Base-by-base conservation (phyloP, 2,329 filamentous ascomycete species). In the Penicillium sp. region DNA sequence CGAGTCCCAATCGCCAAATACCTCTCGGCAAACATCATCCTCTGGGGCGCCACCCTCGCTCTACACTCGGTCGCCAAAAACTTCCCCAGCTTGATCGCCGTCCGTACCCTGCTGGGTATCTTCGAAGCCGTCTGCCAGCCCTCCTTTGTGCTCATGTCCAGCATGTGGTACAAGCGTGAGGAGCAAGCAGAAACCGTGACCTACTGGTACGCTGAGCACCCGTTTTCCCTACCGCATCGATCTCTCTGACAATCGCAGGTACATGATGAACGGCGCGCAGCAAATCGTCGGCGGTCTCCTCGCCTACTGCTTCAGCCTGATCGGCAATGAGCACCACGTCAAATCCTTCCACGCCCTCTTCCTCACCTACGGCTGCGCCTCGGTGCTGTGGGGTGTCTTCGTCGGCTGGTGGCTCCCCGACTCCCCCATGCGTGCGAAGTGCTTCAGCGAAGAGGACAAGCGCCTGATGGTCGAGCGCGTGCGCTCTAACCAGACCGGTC, bases 201-300 rank as follows among this genome's bases (percentile, higher is more conserved):
- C 0, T 90, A 87, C 74, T 91, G 89, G 89, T 86, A 81, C 64
- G 68, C 64, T 26, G 5, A 13, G 7, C 21, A 13, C 13, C 45
- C 3, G 30, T 41, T 35, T 35, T 19, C 17, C 26, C 15, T 11
- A 48, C 6, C 3, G 21, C 0, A 3, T 5, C 5, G 3, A 3
- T 17, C 29, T 8, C 13, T 30, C 41, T 49, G 44, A 54, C 35
- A 7, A 3, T 4, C 5, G 9, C 30, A 79, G 79, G 76, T 89
- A 90, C 74, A 90, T 90, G 86, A 91, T 91, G 88, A 92, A 91
- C 71, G 89, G 90, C 2, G 83, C 82, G 0, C 89, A 91, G 71
- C 89, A 91, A 70, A 88, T 91, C 55, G 87, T 91, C 7, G 89
- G 89, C 35, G 90, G 90, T 6, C 82, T 91, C 0, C 79, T 91